These are phyloP conservation scores for Saccharomycopsis babjevae DNA, from an alignment of 805 yeast species.

Conservation along the genomic window DNA sequence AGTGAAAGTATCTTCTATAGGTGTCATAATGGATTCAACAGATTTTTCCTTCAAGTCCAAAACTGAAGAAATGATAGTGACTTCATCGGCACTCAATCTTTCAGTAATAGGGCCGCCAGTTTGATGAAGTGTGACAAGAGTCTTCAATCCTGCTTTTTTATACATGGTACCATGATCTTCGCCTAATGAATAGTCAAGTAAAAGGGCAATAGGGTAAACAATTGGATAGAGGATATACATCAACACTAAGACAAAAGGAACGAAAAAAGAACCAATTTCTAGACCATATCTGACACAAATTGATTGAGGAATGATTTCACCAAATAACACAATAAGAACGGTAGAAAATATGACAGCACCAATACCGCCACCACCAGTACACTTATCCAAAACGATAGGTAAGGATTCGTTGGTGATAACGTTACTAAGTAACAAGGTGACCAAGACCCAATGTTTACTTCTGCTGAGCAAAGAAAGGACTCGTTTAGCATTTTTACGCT, in stretches of 20 bases:
- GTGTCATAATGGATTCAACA: constrained; percentile 86
- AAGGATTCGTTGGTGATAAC: constrained; percentile 91
- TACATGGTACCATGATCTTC: constrained; percentile 95
- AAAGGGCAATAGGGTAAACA: constrained; percentile 79
- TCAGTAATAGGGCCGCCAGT: constrained; percentile 79
- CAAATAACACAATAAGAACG: constrained; percentile 83
- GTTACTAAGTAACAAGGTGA: constrained; percentile 73
- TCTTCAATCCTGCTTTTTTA: constrained; percentile 85
- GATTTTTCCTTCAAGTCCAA: constrained; percentile 87
- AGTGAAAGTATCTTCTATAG: constrained; percentile 80
- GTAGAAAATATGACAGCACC: constrained; percentile 94
- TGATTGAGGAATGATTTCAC: constrained; percentile 94
- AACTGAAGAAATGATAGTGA: constrained; percentile 89
- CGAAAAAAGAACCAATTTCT: constrained; percentile 78
- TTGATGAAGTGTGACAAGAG: constrained; percentile 83
- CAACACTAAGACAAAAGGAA: constrained; percentile 75
- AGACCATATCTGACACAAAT: constrained; percentile 88
- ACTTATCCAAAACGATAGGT: constrained; percentile 86
- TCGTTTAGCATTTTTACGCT: constrained; percentile 56
- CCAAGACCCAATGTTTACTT: constrained; percentile 96
- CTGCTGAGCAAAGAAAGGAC: constrained; percentile 63
- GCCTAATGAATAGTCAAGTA: constrained; percentile 76
- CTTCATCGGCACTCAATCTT: constrained; percentile 87
- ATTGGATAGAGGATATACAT: constrained; percentile 90
- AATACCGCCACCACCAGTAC: constrained; percentile 97